phyloP scores from a whole-genome alignment of 2,329 filamentous ascomycete species.

The Penicillium janthinellum region DNA sequence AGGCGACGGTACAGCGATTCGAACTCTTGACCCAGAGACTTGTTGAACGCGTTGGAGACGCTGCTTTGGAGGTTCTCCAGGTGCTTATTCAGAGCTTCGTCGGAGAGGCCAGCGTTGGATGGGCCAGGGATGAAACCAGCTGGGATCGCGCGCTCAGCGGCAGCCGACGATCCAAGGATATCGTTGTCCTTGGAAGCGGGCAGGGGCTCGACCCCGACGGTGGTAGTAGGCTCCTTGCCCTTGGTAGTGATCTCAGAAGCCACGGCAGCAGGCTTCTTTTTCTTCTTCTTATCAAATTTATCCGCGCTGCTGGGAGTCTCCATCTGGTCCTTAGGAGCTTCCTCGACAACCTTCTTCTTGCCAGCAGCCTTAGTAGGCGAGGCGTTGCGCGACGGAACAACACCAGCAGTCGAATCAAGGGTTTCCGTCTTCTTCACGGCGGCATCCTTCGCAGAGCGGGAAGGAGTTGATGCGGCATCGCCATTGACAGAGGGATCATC shows the following conservation, averaged over 20 bases:
- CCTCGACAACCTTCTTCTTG: conserved; percentile 46
- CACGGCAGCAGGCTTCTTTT: conserved; percentile 52
- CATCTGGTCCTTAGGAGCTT: conserved; percentile 37
- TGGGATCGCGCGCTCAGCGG: conserved; percentile 22
- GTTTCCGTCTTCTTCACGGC: conserved; percentile 36
- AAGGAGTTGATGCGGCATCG: conserved; percentile 38
- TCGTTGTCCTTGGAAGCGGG: conserved; percentile 13
- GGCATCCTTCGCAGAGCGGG: conserved; percentile 44
- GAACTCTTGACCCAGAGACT: conserved; percentile 53
- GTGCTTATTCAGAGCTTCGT: conserved; percentile 62
- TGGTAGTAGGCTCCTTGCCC: conserved; percentile 36
- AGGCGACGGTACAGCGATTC: conserved; percentile 61
- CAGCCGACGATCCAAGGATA: conserved; percentile 18
- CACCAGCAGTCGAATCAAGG: conserved; percentile 27
- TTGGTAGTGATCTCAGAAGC: conserved; percentile 50
- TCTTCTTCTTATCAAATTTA: conserved; percentile 72
- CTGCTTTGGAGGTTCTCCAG: conserved; percentile 57
- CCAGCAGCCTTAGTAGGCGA: conserved; percentile 43
- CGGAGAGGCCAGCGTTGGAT: conserved; percentile 45
- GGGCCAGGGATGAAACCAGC: conserved; percentile 25
- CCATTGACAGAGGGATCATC: conserved; percentile 51
- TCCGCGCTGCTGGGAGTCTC: conserved; percentile 46
- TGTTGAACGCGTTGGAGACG: conserved; percentile 53
- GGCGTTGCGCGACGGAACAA: conserved; percentile 32
- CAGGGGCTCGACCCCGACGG: conserved; percentile 19